Conservation (phyloP, 345 rosid genomes). For the Citrus trifoliata region DNA sequence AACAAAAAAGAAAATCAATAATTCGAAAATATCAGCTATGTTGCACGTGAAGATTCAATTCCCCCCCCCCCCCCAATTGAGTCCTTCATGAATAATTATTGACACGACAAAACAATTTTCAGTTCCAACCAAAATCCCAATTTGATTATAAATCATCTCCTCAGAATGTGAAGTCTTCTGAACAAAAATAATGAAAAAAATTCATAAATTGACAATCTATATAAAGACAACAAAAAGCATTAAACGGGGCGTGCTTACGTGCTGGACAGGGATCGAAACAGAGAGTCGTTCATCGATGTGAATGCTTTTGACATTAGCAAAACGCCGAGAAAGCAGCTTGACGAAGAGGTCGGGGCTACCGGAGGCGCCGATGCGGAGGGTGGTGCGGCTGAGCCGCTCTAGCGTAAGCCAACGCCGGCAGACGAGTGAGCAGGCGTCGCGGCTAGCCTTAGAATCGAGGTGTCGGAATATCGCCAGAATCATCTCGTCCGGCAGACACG, state of each 20-base stretch:
- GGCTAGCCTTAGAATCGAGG: slow-evolving; percentile 58
- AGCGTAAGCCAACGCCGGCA: slow-evolving; percentile 85
- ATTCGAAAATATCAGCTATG: not conserved
- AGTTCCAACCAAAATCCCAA: not conserved
- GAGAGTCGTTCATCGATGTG: slow-evolving; percentile 79
- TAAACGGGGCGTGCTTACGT: slow-evolving; percentile 20
- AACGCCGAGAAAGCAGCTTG: slow-evolving; percentile 68
- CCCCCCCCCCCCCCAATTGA: not conserved
- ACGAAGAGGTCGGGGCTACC: slow-evolving; percentile 58
- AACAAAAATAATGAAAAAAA: not conserved
- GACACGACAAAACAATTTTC: not conserved
- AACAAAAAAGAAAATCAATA: not conserved
- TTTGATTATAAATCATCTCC: not conserved
- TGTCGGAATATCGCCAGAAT: slow-evolving; percentile 70
- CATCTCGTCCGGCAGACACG: slow-evolving; percentile 70
- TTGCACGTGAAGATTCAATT: not conserved
- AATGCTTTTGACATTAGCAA: slow-evolving; percentile 50
- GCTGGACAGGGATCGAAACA: slow-evolving; percentile 37
- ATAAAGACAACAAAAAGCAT: not conserved
- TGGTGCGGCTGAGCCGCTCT: slow-evolving; percentile 75
- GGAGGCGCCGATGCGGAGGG: slow-evolving; percentile 85
- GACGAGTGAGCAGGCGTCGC: slow-evolving; percentile 86
- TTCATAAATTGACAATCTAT: not conserved
- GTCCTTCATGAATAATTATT: not conserved
- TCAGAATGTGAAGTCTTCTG: not conserved